Evolutionary conservation across 768 basidiomycete species (phyloP).

Genomic region (Calocera cornea): DNA sequence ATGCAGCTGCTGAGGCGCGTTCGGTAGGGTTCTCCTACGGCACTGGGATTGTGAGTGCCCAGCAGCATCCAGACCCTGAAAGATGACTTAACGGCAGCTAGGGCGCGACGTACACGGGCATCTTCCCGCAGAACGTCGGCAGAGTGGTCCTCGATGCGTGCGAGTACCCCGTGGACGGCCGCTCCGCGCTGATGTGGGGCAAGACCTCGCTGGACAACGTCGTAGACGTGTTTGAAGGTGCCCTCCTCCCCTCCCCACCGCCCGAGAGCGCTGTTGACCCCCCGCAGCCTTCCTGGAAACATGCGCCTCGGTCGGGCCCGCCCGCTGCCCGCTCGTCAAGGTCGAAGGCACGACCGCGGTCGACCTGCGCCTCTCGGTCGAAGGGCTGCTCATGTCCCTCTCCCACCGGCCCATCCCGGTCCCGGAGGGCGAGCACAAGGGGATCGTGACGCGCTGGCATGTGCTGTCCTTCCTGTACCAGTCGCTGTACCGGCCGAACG

Average conservation of each 20-base stretch:
- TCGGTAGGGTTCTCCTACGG: constrained; percentile 10
- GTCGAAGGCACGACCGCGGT: background rate
- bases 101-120: constrained; percentile 9
- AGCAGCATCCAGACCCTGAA: background rate
- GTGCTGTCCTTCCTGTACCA: background rate
- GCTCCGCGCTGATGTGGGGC: constrained; percentile 6
- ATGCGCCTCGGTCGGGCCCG: background rate
- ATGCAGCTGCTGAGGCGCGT: background rate
- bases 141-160: constrained; percentile 9
- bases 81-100: background rate
- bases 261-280: background rate
- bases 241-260: background rate
- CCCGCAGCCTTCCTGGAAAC: background rate
- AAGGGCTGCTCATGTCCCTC: background rate
- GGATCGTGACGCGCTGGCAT: background rate
- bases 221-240: constrained; percentile 7
- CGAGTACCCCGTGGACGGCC: constrained; percentile 9
- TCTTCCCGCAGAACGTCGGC: constrained; percentile 13
- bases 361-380: background rate
- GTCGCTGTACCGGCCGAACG: background rate
- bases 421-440: background rate
- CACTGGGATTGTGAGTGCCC: constrained; percentile 6
- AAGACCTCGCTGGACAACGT: constrained; percentile 10
- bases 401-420: background rate
- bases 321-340: background rate